Evolutionary conservation across 805 yeast genomes (phyloP), one percentile per base, ranked within the genome.

Genomic region (Komagataella pseudopastoris): DNA sequence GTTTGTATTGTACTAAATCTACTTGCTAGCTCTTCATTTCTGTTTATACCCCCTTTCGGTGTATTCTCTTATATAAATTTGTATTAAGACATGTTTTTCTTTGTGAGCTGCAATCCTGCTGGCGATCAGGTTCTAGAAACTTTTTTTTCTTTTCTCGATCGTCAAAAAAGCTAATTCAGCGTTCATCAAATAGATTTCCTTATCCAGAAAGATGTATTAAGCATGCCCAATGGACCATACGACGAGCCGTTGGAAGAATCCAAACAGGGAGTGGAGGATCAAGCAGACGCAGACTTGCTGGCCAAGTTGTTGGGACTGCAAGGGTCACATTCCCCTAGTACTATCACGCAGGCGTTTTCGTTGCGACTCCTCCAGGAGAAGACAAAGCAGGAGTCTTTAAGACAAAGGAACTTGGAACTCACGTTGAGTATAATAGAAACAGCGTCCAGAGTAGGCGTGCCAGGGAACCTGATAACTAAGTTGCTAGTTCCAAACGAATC

Each of bases 1-100:
- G 67, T 86, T 85, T 67, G 96, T 88, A 51, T 75, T 89, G 57
- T 88, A 88, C 61, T 50, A 46, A 24, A 18, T 23, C 6, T 22
- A 45, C 14, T 18, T 30, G 39, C 39, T 4, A 30, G 39, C 14
- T 30, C 39, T 30, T 30, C 14, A 30, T 30, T 30, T 30, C 39
- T 30, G 39, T 30, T 30, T 30, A 30, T 30, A 30, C 39, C 39
- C 39, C 39, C 3, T 30, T 30, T 30, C 14, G 39, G 39, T 30
- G 39, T 30, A 30, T 30, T 14, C 6, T 14, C 39, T 30, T 30
- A 10, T 30, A 30, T 30, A 30, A 30, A 30, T 30, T 30, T 30
- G 39, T 30, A 30, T 10, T 30, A 30, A 30, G 39, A 30, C 39
- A 30, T 30, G 39, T 30, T 30, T 30, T 30, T 30, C 39, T 30